phyloP scores from a whole-genome alignment of 495 filamentous ascomycete species.

The Penicillium cataractarum region DNA sequence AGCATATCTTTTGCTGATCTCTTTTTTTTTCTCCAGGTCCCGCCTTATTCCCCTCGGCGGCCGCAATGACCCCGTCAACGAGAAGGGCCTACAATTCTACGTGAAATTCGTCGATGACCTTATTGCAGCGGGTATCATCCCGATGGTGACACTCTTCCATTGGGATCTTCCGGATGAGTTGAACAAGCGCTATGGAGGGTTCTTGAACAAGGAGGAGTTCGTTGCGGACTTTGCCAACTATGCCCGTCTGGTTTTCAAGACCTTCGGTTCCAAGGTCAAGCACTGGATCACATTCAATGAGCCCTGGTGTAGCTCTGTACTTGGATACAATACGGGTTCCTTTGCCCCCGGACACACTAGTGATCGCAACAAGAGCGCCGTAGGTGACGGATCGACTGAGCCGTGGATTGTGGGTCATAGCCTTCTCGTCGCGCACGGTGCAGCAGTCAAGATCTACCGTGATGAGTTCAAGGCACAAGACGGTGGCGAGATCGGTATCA shows the following conservation, averaged over 20 bases:
- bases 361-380: conserved; percentile 50
- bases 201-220: conserved; percentile 57
- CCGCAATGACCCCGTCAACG: conserved; percentile 50
- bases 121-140: conserved; percentile 51
- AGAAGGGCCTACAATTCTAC: conserved; percentile 54
- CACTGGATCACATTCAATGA: conserved; percentile 63
- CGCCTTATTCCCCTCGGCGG: conserved; percentile 68
- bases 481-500: conserved; percentile 56
- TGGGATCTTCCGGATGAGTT: conserved; percentile 59
- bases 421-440: conserved; percentile 52
- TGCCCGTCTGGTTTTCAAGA: conserved; percentile 50
- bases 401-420: conserved; percentile 56
- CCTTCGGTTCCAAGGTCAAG: conserved; percentile 53
- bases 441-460: conserved; percentile 55
- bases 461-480: conserved; percentile 52
- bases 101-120: conserved; percentile 53
- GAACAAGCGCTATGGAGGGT: conserved; percentile 54
- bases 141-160: conserved; percentile 57
- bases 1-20: not conserved
- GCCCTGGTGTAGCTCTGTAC: conserved; percentile 54
- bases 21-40: conserved; percentile 46
- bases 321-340: conserved; percentile 55
- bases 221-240: conserved; percentile 55
- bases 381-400: conserved; percentile 53
- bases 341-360: conserved; percentile 57